Conservation (phyloP, 148 eudicot genomes). For the Vaccinium macrocarpon region DNA sequence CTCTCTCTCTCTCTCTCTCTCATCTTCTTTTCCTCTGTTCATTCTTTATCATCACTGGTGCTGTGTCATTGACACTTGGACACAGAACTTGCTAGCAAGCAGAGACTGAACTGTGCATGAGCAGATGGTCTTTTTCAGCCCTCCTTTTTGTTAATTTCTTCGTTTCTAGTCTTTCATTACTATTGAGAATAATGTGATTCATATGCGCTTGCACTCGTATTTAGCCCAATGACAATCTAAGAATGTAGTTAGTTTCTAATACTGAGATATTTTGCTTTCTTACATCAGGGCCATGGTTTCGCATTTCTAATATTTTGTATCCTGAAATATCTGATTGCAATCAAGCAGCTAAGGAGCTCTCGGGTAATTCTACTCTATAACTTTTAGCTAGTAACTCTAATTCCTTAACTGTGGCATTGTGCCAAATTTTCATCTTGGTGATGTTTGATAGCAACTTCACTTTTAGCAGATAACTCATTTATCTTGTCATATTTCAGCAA, state of each 20-base stretch:
- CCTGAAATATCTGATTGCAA: constrained; percentile 63
- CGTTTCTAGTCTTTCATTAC: background rate
- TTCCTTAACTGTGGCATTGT: constrained; percentile 15
- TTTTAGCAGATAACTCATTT: constrained; percentile 14
- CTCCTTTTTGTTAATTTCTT: background rate
- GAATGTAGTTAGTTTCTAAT: background rate
- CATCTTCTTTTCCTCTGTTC: background rate
- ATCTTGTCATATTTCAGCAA: constrained; percentile 44
- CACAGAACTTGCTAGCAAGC: background rate
- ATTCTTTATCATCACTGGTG: background rate
- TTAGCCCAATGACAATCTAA: background rate
- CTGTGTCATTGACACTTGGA: background rate
- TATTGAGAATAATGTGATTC: background rate
- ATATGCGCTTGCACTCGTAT: background rate
- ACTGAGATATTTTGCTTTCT: background rate
- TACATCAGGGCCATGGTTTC: constrained; percentile 90
- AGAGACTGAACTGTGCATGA: background rate
- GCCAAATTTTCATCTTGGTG: background rate
- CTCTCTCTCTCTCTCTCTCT: background rate
- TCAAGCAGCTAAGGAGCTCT: constrained; percentile 50
- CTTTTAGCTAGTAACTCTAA: background rate
- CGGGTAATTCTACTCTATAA: constrained; percentile 37
- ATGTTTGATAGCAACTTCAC: background rate
- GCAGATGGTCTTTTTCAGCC: background rate
- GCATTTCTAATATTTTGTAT: constrained; percentile 61